Evolutionary conservation across 495 filamentous ascomycete genomes (phyloP).

Genomic region (Xylaria venustula): DNA sequence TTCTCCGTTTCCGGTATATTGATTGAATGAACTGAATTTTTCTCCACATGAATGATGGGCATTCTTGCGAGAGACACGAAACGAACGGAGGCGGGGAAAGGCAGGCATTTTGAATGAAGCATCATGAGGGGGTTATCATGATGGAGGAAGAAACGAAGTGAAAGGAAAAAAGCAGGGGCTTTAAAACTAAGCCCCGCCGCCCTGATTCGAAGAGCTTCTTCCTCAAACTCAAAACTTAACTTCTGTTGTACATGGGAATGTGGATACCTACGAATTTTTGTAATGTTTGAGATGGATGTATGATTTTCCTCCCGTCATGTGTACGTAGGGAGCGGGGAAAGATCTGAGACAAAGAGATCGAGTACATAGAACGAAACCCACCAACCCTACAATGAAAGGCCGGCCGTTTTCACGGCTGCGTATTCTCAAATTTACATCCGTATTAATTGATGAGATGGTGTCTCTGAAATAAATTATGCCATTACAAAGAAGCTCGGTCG

Average conservation of each 20-base stretch:
- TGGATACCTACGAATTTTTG: neutral
- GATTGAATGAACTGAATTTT: neutral
- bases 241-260: neutral
- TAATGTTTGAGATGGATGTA: slow-evolving; percentile 1
- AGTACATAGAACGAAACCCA: too few species aligned
- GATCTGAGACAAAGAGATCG: neutral
- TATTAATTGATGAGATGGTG: too few species aligned
- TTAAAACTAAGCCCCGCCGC: too few species aligned
- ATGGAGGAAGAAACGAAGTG: neutral
- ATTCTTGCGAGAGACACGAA: neutral
- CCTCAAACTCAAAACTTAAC: too few species aligned
- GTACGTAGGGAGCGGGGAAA: neutral
- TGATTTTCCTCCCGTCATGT: neutral
- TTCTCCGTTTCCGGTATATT: neutral
- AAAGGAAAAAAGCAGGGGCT: neutral
- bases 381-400: too few species aligned
- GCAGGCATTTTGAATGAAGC: neutral
- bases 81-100: neutral
- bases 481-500: too few species aligned
- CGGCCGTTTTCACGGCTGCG: too few species aligned
- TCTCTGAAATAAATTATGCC: too few species aligned
- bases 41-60: neutral
- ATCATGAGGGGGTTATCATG: slow-evolving; percentile 1
- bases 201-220: too few species aligned
- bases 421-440: too few species aligned